Conservation (phyloP, 2,329 filamentous ascomycete species). For the Aureobasidium sp. region DNA sequence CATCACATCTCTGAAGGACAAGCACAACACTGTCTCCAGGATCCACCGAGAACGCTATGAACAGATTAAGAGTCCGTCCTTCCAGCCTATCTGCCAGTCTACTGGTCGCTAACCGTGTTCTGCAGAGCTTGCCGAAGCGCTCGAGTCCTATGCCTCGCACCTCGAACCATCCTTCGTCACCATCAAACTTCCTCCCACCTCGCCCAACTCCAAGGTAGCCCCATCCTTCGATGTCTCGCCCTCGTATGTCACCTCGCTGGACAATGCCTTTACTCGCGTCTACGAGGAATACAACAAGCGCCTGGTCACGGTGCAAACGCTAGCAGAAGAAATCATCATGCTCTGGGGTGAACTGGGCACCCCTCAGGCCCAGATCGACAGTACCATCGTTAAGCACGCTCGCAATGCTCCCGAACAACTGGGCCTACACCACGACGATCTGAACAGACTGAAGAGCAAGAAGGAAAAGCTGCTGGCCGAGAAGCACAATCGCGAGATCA, state of each 20-base stretch:
- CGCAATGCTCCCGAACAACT: conserved; percentile 89
- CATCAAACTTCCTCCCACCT: conserved; percentile 76
- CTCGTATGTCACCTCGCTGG: conserved; percentile 76
- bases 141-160: conserved; percentile 94
- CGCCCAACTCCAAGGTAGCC: conserved; percentile 66
- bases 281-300: conserved; percentile 94
- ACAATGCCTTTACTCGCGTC: conserved; percentile 85
- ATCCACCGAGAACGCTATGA: conserved; percentile 88
- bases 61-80: conserved; percentile 77
- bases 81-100: background rate
- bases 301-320: conserved; percentile 63
- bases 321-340: conserved; percentile 80
- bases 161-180: conserved; percentile 83
- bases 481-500: conserved; percentile 76
- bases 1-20: conserved; percentile 74
- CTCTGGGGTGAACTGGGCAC: conserved; percentile 95
- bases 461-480: conserved; percentile 81
- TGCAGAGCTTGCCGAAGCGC: conserved; percentile 80
- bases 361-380: conserved; percentile 87
- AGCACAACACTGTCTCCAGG: conserved; percentile 70
- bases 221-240: conserved; percentile 89
- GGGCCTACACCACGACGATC: conserved; percentile 81
- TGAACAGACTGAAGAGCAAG: conserved; percentile 63
- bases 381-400: conserved; percentile 78
- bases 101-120: conserved; percentile 7